Evolutionary conservation across 2,329 filamentous ascomycete genomes (phyloP).

Genomic region (Coniochaeta ligniaria): DNA sequence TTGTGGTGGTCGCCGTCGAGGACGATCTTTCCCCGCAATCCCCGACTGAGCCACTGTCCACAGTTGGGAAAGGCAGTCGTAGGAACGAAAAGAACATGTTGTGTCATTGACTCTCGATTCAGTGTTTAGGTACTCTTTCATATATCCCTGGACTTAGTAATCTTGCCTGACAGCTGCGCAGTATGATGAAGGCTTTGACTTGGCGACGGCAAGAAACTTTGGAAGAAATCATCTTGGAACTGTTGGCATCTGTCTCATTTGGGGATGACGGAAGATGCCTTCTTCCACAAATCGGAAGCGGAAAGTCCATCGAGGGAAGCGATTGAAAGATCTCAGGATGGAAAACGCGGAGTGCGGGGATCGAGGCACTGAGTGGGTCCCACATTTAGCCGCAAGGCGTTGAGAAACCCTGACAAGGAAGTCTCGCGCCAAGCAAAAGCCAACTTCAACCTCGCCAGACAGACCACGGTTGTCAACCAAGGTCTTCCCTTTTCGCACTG

Average conservation of each 20-base stretch:
- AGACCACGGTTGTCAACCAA: background rate
- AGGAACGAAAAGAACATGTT: too few species aligned
- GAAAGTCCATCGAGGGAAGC: too few species aligned
- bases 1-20: background rate
- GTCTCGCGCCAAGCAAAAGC: background rate
- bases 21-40: background rate
- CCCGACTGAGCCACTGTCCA: background rate
- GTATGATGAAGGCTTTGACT: background rate
- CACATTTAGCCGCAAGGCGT: background rate
- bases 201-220: background rate
- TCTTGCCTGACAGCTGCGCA: background rate
- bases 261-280: background rate
- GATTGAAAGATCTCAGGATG: background rate
- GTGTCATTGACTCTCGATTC: too few species aligned
- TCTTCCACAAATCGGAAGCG: background rate
- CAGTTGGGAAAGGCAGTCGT: background rate
- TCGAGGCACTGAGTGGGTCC: background rate
- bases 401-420: too few species aligned
- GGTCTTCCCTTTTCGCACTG: background rate
- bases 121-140: too few species aligned
- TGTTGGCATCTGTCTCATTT: background rate
- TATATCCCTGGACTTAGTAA: too few species aligned
- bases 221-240: background rate
- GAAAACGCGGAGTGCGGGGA: background rate
- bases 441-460: background rate